phyloP scores from a whole-genome alignment of 345 rosid species.

The Hibiscus syriacus region DNA sequence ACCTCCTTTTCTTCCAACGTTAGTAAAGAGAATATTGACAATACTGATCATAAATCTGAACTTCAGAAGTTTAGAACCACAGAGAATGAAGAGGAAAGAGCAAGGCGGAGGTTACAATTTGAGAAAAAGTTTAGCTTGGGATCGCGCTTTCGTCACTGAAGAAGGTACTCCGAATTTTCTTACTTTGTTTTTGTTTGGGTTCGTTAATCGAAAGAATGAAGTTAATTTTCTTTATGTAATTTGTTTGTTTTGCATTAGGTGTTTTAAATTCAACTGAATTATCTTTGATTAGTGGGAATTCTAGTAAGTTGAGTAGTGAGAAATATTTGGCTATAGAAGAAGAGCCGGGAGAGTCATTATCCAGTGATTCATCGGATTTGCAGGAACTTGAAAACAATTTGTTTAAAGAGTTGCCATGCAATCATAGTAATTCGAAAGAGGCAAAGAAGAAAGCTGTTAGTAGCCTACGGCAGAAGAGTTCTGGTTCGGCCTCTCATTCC shows the following conservation, averaged over 20 bases:
- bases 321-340: conserved; percentile 49
- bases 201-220: not conserved
- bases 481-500: conserved; percentile 27
- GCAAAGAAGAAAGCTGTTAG: conserved; percentile 22
- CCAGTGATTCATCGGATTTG: conserved; percentile 31
- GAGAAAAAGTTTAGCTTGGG: conserved; percentile 92
- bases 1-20: conserved; percentile 12
- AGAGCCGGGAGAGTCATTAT: conserved; percentile 38
- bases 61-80: conserved; percentile 50
- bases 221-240: no score
- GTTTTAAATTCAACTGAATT: conserved; percentile 32
- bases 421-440: conserved; percentile 16
- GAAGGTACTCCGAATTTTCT: conserved; percentile 48
- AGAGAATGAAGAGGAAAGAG: conserved; percentile 85
- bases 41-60: conserved; percentile 33
- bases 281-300: conserved; percentile 54
- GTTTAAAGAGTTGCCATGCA: conserved; percentile 42
- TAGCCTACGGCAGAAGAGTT: conserved; percentile 24
- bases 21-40: conserved; percentile 45
- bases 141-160: conserved; percentile 79
- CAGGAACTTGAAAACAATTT: conserved; percentile 39
- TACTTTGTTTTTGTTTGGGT: conserved; percentile 13
- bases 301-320: conserved; percentile 32
- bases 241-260: not conserved
- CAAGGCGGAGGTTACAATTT: conserved; percentile 66